Percentiles rank a stretch among this genome's conserved stretches.
These are phyloP conservation scores for Pochonia chlamydosporia DNA, from an alignment of 2,329 filamentous ascomycete species.

Conservation along the genomic window DNA sequence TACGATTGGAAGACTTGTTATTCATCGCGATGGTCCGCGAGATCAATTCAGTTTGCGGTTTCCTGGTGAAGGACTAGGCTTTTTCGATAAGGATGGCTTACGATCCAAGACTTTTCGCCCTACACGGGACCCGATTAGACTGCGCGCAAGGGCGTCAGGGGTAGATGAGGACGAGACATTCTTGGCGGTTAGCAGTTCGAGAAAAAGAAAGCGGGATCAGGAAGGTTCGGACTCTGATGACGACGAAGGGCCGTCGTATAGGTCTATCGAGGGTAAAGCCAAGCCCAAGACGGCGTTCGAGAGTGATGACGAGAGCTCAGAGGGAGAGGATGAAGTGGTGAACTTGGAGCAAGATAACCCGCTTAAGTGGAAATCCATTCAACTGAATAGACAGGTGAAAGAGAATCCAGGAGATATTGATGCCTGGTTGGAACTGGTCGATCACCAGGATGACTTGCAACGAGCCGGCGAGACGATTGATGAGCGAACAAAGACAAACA, in stretches of 20 bases:
- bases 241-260: constrained; percentile 51
- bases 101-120: constrained; percentile 31
- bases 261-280: constrained; percentile 60
- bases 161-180: constrained; percentile 36
- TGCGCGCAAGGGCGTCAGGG: constrained; percentile 22
- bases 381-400: constrained; percentile 59
- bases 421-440: constrained; percentile 72
- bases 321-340: constrained; percentile 31
- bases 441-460: constrained; percentile 68
- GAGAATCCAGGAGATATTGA: constrained; percentile 60
- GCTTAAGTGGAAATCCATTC: constrained; percentile 48
- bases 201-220: constrained; percentile 34
- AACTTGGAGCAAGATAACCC: constrained; percentile 33
- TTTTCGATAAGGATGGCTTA: constrained; percentile 40
- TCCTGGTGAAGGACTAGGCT: constrained; percentile 31
- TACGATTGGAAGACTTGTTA: constrained; percentile 49
- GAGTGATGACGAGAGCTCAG: constrained; percentile 45
- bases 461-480: constrained; percentile 38
- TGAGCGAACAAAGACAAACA: constrained; percentile 47
- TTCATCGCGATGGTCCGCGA: constrained; percentile 59
- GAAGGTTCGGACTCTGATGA: constrained; percentile 33
- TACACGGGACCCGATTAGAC: constrained; percentile 33
- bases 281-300: constrained; percentile 41
- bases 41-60: constrained; percentile 48
- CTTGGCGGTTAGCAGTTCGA: constrained; percentile 36